Evolutionary conservation across 2,329 filamentous ascomycete species (phyloP), one percentile per base, ranked within the genome.

Genomic region (Aschersonia sp.): DNA sequence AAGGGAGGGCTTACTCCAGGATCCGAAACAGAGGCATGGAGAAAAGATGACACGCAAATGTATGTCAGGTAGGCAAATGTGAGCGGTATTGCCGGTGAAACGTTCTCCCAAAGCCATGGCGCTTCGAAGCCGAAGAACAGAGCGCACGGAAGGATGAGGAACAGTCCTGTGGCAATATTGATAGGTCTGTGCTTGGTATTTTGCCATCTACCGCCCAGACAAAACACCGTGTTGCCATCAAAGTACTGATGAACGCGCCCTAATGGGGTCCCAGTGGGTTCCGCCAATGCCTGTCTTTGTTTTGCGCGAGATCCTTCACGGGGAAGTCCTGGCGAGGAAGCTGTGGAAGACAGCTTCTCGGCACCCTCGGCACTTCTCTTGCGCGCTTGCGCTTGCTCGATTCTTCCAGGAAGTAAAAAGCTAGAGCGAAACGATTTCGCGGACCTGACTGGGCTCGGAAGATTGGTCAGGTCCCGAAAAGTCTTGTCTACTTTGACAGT

Each of bases 1-100:
- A 29, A 5, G 43, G 29, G 43, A 44, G 9, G 9, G 77, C 86
- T 74, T 76, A 94, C 89, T 49, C 92, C 92, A 31, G 92, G 91
- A 65, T 98, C 91, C 43, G 91, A 85, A 47, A 85, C 76, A 3
- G 92, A 96, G 4, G 91, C 92, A 66, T 96, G 91, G 48, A 96
- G 59, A 60, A 97, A 98, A 3, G 92, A 97, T 30, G 89, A 95
- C 45, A 96, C 72, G 65, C 86, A 94, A 31, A 98, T 73, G 62
- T 85, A 89, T 58, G 88, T 88, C n/a, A 96, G 60, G 61, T 98
- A 98, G 47, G 80, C 89, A 67, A 94, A 97, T 43, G 87, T 65
- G 56, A 97, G 79, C 47, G 92, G 92, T 57, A 97, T 79, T 47
- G 88, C 89, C 32, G 89, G 89, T 40, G 87, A 94, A 53, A 94